These are phyloP conservation scores for Lodderomyces jiufengensis DNA, from an alignment of 1,139 yeast genomes.

Conservation along the genomic window DNA sequence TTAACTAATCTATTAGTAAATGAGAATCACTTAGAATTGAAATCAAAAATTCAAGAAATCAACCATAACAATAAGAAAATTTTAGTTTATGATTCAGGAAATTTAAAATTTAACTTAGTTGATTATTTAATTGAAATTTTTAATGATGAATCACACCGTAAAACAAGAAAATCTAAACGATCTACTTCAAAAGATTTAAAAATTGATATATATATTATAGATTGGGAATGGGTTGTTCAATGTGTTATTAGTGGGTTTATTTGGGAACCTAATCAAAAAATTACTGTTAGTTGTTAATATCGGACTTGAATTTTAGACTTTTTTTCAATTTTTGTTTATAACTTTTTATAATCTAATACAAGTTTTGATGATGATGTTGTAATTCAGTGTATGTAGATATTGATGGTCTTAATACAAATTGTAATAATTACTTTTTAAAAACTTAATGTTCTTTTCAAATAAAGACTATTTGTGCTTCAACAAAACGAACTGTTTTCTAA, in stretches of 20 bases:
- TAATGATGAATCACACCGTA: constrained; percentile 22
- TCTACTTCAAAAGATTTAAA: background rate
- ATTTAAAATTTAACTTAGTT: background rate
- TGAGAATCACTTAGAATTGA: constrained; percentile 1
- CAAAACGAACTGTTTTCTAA: no score
- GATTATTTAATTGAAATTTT: constrained; percentile 16
- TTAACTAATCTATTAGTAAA: constrained; percentile 15
- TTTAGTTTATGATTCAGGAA: background rate
- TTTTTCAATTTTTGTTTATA: no score
- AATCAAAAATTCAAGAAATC: constrained; percentile 3
- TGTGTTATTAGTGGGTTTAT: constrained; percentile 52
- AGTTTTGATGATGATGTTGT: no score
- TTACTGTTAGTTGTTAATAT: no score
- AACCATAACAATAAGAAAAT: constrained; percentile 1
- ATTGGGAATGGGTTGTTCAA: constrained; percentile 79
- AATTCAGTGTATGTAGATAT: no score
- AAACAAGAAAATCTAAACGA: background rate
- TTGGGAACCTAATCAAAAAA: constrained; percentile 17
- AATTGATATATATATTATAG: constrained; percentile 22
- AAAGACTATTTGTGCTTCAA: no score
- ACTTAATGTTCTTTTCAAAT: no score
- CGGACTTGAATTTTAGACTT: no score
- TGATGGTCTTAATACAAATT: no score
- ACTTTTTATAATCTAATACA: no score
- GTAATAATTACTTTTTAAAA: no score